Evolutionary conservation across 23 red algal genomes (phyloP).

Genomic region (Gracilaria gracilis): DNA sequence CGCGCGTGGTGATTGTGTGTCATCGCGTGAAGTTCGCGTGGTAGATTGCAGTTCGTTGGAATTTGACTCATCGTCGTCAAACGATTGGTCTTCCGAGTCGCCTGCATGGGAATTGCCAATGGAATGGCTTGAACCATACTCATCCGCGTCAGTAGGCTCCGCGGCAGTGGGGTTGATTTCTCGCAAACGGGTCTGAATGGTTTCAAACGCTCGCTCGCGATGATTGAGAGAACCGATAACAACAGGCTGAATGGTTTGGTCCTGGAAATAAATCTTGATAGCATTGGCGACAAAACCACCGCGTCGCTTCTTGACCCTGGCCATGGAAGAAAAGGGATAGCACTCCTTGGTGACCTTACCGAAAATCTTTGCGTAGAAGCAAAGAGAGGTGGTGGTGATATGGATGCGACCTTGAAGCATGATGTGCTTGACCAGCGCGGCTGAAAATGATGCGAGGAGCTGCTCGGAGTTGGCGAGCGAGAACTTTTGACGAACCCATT

Average conservation of each 20-base stretch:
- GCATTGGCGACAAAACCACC: conserved; percentile 77
- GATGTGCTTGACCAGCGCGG: conserved; percentile 53
- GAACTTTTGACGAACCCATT: conserved; percentile 55
- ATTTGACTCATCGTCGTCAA: conserved; percentile 47
- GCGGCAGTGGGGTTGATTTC: conserved; percentile 53
- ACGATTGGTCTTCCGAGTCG: conserved; percentile 56
- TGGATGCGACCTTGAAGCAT: conserved; percentile 73
- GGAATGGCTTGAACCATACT: conserved; percentile 33
- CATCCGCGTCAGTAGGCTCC: conserved; percentile 37
- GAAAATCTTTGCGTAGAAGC: conserved; percentile 78
- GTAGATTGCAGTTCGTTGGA: conserved; percentile 24
- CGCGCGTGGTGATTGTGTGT: not conserved
- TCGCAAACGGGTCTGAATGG: conserved; percentile 33
- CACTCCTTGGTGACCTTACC: conserved; percentile 70
- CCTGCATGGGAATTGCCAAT: not conserved
- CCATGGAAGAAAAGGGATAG: conserved; percentile 41
- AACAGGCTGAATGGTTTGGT: conserved; percentile 36
- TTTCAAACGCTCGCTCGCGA: conserved; percentile 55
- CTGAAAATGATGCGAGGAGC: conserved; percentile 64
- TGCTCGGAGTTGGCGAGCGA: conserved; percentile 23
- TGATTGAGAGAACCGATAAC: conserved; percentile 75
- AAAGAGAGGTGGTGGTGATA: conserved; percentile 55
- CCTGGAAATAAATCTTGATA: conserved; percentile 61
- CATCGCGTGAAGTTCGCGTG: conserved; percentile 11
- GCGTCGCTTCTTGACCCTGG: conserved; percentile 58